Base-by-base conservation (phyloP, 2,329 filamentous ascomycete genomes). In the Ceratocystis huliohia region DNA sequence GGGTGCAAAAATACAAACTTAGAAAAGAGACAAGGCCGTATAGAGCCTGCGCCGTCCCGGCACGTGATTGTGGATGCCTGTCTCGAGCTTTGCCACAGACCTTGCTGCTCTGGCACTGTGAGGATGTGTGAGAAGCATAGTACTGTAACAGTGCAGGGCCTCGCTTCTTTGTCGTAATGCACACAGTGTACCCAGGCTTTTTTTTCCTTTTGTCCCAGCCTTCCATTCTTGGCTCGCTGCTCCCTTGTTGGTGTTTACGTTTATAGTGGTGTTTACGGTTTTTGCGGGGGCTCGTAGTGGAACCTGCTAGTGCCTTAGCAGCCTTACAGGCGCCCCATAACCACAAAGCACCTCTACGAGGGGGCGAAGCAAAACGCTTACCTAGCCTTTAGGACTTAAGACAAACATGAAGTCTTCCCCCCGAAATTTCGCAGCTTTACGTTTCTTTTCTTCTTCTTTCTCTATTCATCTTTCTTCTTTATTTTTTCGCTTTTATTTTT, bases 401-500 rank as follows among this genome's bases (percentile, higher is more conserved):
- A 59, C 56, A 59, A 33, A n/a, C 25, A 20, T 30, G 56, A 59
- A 17, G 37, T 41, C 37, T 41, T 59, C 56, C 56, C 50, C 56
- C 56, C 25, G 28, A 37, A 30, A 37, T 64, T 30, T 28, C 28
- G 13, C 20, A 22, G n/a, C 50, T 50, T n/a, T 4, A 15, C 10
- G 44, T 28, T 59, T 25, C 22, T 45, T n/a, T 37, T 59, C 20
- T 65, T 59, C 44, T 57, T 25, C 17, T 57, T n/a, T 10, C 50
- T 57, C n/a, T 44, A 7, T 17, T 65, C 30, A 37, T 65, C 20
- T 65, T 65, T 57, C 50, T 65, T 65, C n/a, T 57, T 57, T 57
- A 33, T 44, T 57, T 59, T 65, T 45, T 65, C 57, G 17, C 48
- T 59, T 13, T 59, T 48, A 22, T 59, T 59, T n/a, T 59, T 37